Evolutionary conservation across 1,139 yeast species (phyloP), one percentile per base, ranked within the genome.

Genomic region (Hansenula sp.): DNA sequence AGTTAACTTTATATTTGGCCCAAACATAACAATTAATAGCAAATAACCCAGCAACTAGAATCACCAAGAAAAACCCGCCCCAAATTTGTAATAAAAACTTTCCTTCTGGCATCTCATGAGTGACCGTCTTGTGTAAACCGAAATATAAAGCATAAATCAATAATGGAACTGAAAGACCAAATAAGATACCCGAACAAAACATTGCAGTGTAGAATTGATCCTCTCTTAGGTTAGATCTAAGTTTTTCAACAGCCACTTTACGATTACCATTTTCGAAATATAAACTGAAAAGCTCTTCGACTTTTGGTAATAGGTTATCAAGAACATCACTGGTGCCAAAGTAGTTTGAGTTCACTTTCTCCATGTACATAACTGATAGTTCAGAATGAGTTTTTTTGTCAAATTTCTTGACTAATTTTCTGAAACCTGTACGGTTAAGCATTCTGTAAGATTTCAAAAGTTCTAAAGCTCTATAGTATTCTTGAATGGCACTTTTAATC

Each of bases 341-440:
- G 55, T 82, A 76, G 10, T 81, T 63, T 3, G 64, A 56, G 39
- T 72, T 70, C 12, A 87, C 74, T 47, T 74, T 77, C 24, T 72
- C 73, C 83, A 88, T 76, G 58, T 83, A 90, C 3, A 61, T 55
- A 1, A 68, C 65, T 27, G 82, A 70, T 17, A 81, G 66, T 2
- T 68, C 54, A 5, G 80, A 72, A 16, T 68, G 63, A 16, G 84
- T 74, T 4, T 84, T 71, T 57, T 93, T 93, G 65, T 93, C 99
- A 60, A 79, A 90, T 63, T 93, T 93, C 59, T 93, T 93, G 44
- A 90, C 74, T 58, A 93, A 82, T 58, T 93, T 93, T 46, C 96
- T 76, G 56, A 91, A 81, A 0, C 95, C 99, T 0, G 96, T 90
- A 32, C 90, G 74, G 63, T 93, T 93, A 53, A 91, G 65, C 37